These are phyloP conservation scores for Aureobasidium subglaciale DNA, from an alignment of 2,329 filamentous ascomycete species.

Conservation along the genomic window DNA sequence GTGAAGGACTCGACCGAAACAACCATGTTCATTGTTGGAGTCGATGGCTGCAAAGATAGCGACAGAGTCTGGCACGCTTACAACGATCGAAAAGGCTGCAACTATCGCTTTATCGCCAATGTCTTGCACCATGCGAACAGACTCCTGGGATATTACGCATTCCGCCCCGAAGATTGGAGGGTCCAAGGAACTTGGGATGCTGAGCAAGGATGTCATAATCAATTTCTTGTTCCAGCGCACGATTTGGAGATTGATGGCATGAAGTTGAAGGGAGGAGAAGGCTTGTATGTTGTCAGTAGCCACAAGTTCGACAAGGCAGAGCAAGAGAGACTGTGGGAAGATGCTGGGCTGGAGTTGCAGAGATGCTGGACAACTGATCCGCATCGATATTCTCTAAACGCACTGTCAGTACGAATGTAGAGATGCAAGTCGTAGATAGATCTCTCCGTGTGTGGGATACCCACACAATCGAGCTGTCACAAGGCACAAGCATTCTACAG, in stretches of 20 bases:
- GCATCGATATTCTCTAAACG: not conserved
- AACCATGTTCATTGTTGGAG: not conserved
- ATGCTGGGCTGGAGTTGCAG: not conserved
- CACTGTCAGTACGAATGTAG: not conserved
- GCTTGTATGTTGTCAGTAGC: not conserved
- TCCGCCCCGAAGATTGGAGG: not conserved
- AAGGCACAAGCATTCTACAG: too few species aligned
- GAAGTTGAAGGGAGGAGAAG: not conserved
- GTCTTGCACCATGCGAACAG: not conserved
- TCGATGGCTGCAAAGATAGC: conserved; percentile 1
- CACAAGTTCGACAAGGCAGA: not conserved
- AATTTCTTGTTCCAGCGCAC: not conserved
- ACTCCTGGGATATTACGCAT: not conserved
- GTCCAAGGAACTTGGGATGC: not conserved
- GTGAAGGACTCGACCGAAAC: not conserved
- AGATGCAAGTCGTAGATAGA: too few species aligned
- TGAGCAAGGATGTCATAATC: not conserved
- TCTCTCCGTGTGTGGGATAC: too few species aligned
- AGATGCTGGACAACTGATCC: not conserved
- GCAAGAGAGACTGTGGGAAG: not conserved
- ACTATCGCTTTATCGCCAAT: conserved; percentile 4
- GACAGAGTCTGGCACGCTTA: conserved; percentile 1
- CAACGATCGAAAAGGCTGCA: not conserved
- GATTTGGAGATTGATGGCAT: not conserved
- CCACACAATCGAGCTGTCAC: too few species aligned